Evolutionary conservation across 176 grass and related monocot species (phyloP).

Genomic region (Oryza meyeriana): DNA sequence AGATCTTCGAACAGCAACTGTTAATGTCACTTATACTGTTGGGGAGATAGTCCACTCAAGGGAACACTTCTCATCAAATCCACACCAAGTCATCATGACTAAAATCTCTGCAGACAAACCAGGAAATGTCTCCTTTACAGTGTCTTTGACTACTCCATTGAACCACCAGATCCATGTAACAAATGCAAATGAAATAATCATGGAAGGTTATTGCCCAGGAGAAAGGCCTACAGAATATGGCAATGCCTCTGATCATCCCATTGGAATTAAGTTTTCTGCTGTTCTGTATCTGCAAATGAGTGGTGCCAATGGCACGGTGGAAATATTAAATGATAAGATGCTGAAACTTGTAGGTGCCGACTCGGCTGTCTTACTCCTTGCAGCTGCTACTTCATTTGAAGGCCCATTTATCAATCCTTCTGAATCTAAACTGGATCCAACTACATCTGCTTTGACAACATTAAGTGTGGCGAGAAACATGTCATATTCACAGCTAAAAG

Average conservation of each 20-base stretch:
- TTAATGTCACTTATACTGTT: slow-evolving; percentile 57
- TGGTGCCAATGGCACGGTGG: slow-evolving; percentile 37
- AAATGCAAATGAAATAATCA: slow-evolving; percentile 61
- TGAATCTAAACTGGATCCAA: slow-evolving; percentile 66
- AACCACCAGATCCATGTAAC: slow-evolving; percentile 48
- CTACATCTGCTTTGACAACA: slow-evolving; percentile 31
- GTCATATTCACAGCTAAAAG: slow-evolving; percentile 66
- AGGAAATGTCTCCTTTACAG: slow-evolving; percentile 53
- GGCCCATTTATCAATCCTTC: slow-evolving; percentile 66
- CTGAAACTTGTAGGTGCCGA: slow-evolving; percentile 76
- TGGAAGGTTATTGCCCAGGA: slow-evolving; percentile 73
- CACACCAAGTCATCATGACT: slow-evolving; percentile 66
- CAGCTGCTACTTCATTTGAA: slow-evolving; percentile 75
- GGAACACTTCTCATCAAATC: slow-evolving; percentile 77
- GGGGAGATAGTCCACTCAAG: slow-evolving; percentile 64
- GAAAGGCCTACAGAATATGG: slow-evolving; percentile 36
- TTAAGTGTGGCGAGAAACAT: slow-evolving; percentile 56
- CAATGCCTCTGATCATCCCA: slow-evolving; percentile 29
- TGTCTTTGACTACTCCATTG: slow-evolving; percentile 57
- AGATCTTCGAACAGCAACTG: slow-evolving; percentile 63
- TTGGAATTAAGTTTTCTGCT: slow-evolving; percentile 74
- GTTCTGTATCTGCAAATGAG: slow-evolving; percentile 56
- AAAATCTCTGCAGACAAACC: slow-evolving; percentile 65
- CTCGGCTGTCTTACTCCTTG: slow-evolving; percentile 71
- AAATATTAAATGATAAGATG: slow-evolving; percentile 55